A percentile compares a stretch with the other conserved stretches of the same genome.
phyloP scores from a whole-genome alignment of 176 grass and related monocot genomes.

The Phoenix roebelenii region DNA sequence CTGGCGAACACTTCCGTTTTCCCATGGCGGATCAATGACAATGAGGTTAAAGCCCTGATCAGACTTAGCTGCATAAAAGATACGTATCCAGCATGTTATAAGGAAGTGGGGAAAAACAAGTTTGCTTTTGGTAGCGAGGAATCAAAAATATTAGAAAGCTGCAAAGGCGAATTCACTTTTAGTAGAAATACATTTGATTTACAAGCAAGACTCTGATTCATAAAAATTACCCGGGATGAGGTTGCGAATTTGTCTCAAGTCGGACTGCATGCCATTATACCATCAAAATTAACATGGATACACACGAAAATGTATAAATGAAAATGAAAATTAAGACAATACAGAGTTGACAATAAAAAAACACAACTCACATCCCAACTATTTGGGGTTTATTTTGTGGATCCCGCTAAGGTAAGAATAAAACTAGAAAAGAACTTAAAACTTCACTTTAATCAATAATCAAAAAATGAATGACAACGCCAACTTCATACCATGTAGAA shows the following conservation, averaged over 20 bases:
- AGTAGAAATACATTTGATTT: no score
- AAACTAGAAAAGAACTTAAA: no score
- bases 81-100: neutral
- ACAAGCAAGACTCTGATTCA: neutral
- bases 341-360: neutral
- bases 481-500: constrained; percentile 60
- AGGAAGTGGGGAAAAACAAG: constrained; percentile 12
- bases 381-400: no score
- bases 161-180: no score
- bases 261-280: constrained; percentile 43
- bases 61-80: constrained; percentile 37
- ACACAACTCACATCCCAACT: no score
- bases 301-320: constrained; percentile 1
- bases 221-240: constrained; percentile 59
- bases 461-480: constrained; percentile 11
- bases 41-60: constrained; percentile 75
- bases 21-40: constrained; percentile 89
- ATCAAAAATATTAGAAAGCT: no score
- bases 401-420: no score
- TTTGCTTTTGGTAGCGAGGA: constrained; percentile 1
- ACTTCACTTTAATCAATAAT: no score
- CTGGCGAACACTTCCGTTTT: constrained; percentile 82
- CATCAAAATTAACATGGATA: constrained; percentile 28
- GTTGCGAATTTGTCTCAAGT: constrained; percentile 55
- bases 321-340: neutral